A percentile compares a stretch with the other conserved stretches of the same genome.
phyloP scores from a whole-genome alignment of 441 rosid species.

The Omphalea diandra region DNA sequence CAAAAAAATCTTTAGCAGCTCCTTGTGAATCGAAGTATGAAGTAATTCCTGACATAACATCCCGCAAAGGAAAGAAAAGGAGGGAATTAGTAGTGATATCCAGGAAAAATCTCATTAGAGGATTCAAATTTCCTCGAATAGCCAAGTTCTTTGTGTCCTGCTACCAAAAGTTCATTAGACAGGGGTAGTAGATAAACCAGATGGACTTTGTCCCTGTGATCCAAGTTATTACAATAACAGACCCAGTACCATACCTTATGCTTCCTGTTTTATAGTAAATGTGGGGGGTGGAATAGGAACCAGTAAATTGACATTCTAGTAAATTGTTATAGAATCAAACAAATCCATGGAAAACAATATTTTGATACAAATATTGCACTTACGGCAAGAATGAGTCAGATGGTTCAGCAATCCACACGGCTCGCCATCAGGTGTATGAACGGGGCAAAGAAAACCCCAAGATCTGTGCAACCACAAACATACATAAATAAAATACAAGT shows the following conservation, averaged over 20 bases:
- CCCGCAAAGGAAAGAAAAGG: conserved; percentile 5
- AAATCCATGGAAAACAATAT: neutral
- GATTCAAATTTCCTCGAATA: neutral
- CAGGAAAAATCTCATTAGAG: neutral
- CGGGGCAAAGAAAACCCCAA: conserved; percentile 99
- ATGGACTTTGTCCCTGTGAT: neutral
- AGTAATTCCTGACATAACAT: conserved; percentile 60
- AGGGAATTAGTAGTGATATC: neutral
- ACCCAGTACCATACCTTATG: neutral
- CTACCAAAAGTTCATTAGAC: neutral
- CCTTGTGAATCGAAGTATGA: conserved; percentile 83
- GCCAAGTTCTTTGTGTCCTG: neutral
- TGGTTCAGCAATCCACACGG: conserved; percentile 97
- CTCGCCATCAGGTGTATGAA: conserved; percentile 98
- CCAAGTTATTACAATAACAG: neutral
- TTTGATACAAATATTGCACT: conserved; percentile 34
- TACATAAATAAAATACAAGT: no score
- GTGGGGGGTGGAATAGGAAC: no score
- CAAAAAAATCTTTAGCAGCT: conserved; percentile 65
- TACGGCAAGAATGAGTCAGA: conserved; percentile 82
- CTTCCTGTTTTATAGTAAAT: neutral
- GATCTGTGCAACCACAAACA: conserved; percentile 50
- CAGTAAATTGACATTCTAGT: neutral
- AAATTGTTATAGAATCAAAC: neutral
- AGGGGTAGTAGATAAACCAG: neutral